Conservation (phyloP, 371 early-diverging fungal species). For the Mucor racemosus region DNA sequence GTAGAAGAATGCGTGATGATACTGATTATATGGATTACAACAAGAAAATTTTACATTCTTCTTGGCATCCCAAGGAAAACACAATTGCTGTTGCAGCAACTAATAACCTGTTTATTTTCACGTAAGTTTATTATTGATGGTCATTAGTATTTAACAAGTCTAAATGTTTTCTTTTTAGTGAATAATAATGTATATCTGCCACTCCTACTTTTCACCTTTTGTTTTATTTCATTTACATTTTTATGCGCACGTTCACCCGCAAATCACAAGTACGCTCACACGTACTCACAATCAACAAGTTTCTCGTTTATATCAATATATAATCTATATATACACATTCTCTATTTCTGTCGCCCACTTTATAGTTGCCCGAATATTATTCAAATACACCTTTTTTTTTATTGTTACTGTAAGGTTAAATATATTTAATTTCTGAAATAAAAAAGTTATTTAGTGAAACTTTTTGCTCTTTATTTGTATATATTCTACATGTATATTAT, state of each 20-base stretch:
- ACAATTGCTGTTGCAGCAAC: constrained; percentile 97
- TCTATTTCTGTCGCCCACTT: not conserved
- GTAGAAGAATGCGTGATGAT: constrained; percentile 17
- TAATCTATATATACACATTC: not conserved
- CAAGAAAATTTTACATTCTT: constrained; percentile 97
- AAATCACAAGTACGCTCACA: not conserved
- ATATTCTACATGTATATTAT: no score
- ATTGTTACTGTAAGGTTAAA: no score
- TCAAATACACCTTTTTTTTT: no score
- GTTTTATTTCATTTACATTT: constrained; percentile 3
- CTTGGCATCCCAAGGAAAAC: constrained; percentile 98
- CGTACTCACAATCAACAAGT: not conserved
- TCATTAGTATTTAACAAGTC: not conserved
- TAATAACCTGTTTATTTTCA: constrained; percentile 97
- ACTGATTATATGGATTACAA: constrained; percentile 86
- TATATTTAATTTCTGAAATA: no score
- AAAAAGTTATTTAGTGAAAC: no score
- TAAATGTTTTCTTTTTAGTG: not conserved
- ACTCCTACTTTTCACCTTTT: not conserved
- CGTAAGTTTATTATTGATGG: constrained; percentile 46
- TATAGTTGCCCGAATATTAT: no score
- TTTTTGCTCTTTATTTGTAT: no score
- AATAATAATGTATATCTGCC: not conserved
- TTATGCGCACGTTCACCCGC: not conserved
- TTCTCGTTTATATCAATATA: not conserved